Evolutionary conservation across 192 early-diverging fungal genomes (phyloP).

Genomic region (Backusella parvicylindrica): DNA sequence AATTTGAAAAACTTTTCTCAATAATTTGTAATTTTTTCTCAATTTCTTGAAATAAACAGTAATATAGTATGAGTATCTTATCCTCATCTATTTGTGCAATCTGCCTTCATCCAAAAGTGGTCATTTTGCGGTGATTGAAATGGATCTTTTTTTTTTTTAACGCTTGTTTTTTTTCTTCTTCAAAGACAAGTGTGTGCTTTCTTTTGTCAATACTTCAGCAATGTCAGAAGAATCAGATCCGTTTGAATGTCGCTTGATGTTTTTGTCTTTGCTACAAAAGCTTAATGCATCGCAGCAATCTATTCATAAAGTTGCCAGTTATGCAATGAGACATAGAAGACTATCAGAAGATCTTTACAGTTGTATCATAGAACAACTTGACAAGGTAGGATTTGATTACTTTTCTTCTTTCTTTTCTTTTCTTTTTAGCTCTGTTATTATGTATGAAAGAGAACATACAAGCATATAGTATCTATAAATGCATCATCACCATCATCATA

Average conservation of each 20-base stretch:
- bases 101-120: no score
- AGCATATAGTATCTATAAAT: no score
- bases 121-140: neutral
- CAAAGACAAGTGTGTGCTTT: neutral
- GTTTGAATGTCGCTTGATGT: slow-evolving; percentile 52
- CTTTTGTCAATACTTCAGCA: neutral
- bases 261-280: slow-evolving; percentile 42
- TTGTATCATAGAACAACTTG: slow-evolving; percentile 54
- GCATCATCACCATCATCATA: no score
- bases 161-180: neutral
- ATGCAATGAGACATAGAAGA: slow-evolving; percentile 46
- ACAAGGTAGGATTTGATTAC: slow-evolving; percentile 39
- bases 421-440: neutral
- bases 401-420: slow-evolving; percentile 5
- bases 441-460: neutral
- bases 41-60: no score
- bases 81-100: no score
- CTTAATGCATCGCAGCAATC: slow-evolving; percentile 58
- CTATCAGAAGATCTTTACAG: slow-evolving; percentile 55
- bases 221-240: slow-evolving; percentile 49
- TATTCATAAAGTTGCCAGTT: slow-evolving; percentile 50
- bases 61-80: no score
- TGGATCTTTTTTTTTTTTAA: neutral
- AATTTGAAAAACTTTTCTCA: no score
- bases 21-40: no score